A percentile compares a stretch with the other conserved stretches of the same genome.
Conservation (phyloP, 192 early-diverging fungal genomes). For the Spinellus fusiger region DNA sequence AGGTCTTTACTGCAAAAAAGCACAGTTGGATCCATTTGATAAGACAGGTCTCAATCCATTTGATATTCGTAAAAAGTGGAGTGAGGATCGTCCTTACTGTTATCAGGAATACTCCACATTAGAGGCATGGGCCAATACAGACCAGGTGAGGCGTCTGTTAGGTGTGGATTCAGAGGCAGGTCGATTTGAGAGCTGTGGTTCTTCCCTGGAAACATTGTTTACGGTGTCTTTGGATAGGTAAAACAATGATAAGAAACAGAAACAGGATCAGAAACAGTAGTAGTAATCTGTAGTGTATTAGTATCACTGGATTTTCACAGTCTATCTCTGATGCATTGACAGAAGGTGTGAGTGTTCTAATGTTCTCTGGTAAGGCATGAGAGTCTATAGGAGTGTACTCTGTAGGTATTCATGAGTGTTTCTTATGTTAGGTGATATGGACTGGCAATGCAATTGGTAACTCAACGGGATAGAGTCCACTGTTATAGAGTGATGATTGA, state of each 20-base stretch:
- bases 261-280: not conserved
- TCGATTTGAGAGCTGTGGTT: constrained; percentile 75
- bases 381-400: not conserved
- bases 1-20: constrained; percentile 27
- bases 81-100: constrained; percentile 71
- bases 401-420: not conserved
- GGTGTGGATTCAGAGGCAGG: constrained; percentile 62
- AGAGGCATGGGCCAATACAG: constrained; percentile 70
- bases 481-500: not conserved
- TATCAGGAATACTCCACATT: constrained; percentile 81
- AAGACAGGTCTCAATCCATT: constrained; percentile 59
- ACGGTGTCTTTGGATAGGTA: constrained; percentile 18
- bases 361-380: constrained; percentile 68
- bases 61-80: constrained; percentile 87
- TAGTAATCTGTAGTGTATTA: constrained; percentile 28
- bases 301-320: constrained; percentile 14
- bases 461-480: not conserved
- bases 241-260: not conserved
- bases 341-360: constrained; percentile 72
- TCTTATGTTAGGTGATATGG: constrained; percentile 21
- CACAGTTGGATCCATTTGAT: not conserved
- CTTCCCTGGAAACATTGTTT: constrained; percentile 21
- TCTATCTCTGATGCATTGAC: constrained; percentile 53
- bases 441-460: constrained; percentile 34
- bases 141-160: constrained; percentile 67